phyloP scores from a whole-genome alignment of 2,329 filamentous ascomycete genomes.

The Pyrenochaeta sp. region DNA sequence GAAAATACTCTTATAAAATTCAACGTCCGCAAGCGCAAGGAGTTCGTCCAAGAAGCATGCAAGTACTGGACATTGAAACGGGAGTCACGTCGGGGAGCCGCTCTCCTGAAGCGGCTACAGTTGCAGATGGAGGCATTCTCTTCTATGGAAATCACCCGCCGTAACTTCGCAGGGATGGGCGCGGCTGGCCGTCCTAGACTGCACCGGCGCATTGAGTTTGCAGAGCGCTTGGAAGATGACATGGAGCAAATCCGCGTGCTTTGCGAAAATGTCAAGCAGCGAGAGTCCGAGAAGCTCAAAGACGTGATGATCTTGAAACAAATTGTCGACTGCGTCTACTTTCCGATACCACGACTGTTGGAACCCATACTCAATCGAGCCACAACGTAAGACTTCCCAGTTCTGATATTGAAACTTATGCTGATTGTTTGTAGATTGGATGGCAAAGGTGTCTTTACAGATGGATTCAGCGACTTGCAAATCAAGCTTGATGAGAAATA shows the following conservation, averaged over 20 bases:
- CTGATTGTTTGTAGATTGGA: slow-evolving; percentile 45
- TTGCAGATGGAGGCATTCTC: slow-evolving; percentile 96
- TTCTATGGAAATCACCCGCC: slow-evolving; percentile 93
- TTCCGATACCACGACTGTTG: slow-evolving; percentile 81
- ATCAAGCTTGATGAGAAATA: slow-evolving; percentile 62
- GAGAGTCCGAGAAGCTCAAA: slow-evolving; percentile 79
- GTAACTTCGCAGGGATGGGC: slow-evolving; percentile 96
- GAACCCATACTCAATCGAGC: slow-evolving; percentile 81
- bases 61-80: slow-evolving; percentile 98
- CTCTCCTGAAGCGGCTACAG: slow-evolving; percentile 90
- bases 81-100: slow-evolving; percentile 88
- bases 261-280: slow-evolving; percentile 73
- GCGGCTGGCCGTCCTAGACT: slow-evolving; percentile 80
- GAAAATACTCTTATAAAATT: slow-evolving; percentile 85
- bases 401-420: background rate
- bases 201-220: slow-evolving; percentile 86
- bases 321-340: slow-evolving; percentile 89
- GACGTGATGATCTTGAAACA: slow-evolving; percentile 77
- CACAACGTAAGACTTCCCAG: slow-evolving; percentile 71
- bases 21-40: slow-evolving; percentile 83
- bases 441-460: slow-evolving; percentile 61
- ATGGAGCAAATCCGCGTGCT: slow-evolving; percentile 77
- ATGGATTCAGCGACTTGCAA: slow-evolving; percentile 62
- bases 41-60: slow-evolving; percentile 91
- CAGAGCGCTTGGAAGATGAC: slow-evolving; percentile 75